Evolutionary conservation across 306 rosid species (phyloP).

Genomic region (Fragaria ananassa): DNA sequence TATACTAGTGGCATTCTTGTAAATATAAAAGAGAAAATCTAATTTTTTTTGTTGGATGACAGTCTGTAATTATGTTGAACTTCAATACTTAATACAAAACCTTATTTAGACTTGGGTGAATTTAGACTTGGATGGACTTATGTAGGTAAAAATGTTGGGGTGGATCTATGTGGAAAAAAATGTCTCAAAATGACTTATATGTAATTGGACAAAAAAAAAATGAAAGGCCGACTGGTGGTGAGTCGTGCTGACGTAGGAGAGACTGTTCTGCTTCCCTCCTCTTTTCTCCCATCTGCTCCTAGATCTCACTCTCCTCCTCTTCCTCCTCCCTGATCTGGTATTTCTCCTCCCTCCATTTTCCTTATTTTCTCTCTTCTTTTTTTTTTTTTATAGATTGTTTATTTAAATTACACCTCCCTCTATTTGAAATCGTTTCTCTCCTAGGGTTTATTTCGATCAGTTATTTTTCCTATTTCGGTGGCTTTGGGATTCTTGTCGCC

Average conservation of each 20-base stretch:
- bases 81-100: too few relatives aligned
- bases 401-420: not conserved
- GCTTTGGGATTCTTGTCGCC: slow-evolving; percentile 10
- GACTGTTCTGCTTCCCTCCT: slow-evolving; percentile 26
- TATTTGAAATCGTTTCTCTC: not conserved
- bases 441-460: not conserved
- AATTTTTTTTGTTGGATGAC: too few relatives aligned
- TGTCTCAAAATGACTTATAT: too few relatives aligned
- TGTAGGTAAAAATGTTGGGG: too few relatives aligned
- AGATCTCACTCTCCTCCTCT: slow-evolving; percentile 42
- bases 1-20: too few relatives aligned
- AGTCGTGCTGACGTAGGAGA: slow-evolving; percentile 32
- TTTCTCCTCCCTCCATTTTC: not conserved
- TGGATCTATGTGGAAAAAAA: too few relatives aligned
- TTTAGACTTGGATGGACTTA: too few relatives aligned
- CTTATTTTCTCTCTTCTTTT: slow-evolving; percentile 9
- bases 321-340: slow-evolving; percentile 30
- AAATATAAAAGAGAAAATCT: too few relatives aligned
- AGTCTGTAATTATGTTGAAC: too few relatives aligned
- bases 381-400: not conserved
- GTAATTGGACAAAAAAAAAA: slow-evolving; percentile 6
- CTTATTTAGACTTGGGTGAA: too few relatives aligned
- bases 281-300: slow-evolving; percentile 24
- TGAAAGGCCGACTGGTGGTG: slow-evolving; percentile 57
- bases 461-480: not conserved